Evolutionary conservation across 257 asterid species (phyloP), one percentile per base, ranked within the genome.

Genomic region (Leonotis leonurus): DNA sequence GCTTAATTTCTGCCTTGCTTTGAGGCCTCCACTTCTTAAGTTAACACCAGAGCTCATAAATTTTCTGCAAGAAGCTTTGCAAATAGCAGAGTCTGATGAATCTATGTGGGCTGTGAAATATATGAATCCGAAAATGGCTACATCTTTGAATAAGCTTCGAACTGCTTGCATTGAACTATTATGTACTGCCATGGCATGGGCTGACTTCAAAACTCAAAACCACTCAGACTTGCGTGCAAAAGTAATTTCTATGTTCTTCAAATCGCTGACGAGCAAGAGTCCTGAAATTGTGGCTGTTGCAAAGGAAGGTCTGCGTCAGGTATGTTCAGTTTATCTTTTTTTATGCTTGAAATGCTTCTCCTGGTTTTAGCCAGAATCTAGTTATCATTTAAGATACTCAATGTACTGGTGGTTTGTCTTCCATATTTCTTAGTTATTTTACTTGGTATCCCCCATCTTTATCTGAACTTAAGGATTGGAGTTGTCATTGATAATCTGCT

Each of bases 131-230:
- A 93, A 87, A 76, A 79, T 85, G 63, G 94, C 88, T 9, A 78
- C 94, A 33, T 93, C 97, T 54, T 83, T 89, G 84, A 85, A 85
- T 79, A 93, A 89, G 81, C 90, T 93, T 26, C 89, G 95, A 68
- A 93, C 96, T 62, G 95, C 95, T 73, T 93, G 97, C 77, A 93
- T 93, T 77, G 99, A 93, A 72, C 93, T 93, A 69, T 75, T 93
- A 44, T 93, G 99, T 80, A 93, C 99, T 70, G 97, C 99, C 73
- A 93, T 93, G 99, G 86, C 99, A 46, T 93, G 99, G 99, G 80
- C 97, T n/a, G 99, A 93, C 75, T 89, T 93, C 55, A 93, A 89
- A 83, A 84, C 96, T 60, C 99, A 87, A 73, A 93, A 85, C 73
- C 97, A 93, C 72, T 63, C 95, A 0, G 99, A 93, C 40, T 68